phyloP scores from a whole-genome alignment of 768 basidiomycete species.

The Russula brevipes region DNA sequence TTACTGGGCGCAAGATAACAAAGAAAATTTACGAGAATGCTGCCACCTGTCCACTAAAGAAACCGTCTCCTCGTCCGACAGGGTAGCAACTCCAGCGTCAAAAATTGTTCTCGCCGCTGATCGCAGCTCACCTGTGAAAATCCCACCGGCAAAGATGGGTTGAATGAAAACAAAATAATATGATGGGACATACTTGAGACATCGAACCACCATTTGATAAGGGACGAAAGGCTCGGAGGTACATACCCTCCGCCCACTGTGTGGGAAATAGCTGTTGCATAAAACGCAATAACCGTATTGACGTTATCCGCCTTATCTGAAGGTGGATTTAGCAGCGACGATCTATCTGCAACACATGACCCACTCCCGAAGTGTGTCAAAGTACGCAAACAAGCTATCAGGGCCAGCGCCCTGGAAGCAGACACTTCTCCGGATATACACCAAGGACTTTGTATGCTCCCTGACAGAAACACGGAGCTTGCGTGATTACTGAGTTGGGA shows the following conservation, averaged over 20 bases:
- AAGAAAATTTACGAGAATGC: slow-evolving; percentile 46
- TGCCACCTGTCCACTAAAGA: slow-evolving; percentile 58
- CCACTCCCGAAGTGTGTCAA: slow-evolving; percentile 68
- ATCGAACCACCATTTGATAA: slow-evolving; percentile 75
- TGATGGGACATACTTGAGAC: slow-evolving; percentile 49
- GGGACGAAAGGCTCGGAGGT: slow-evolving; percentile 63
- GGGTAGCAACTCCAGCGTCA: slow-evolving; percentile 60
- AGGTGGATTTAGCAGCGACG: not conserved
- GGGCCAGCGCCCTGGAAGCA: slow-evolving; percentile 61
- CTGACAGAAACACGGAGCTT: slow-evolving; percentile 40
- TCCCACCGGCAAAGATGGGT: slow-evolving; percentile 6
- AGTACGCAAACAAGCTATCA: slow-evolving; percentile 61
- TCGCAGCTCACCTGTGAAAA: slow-evolving; percentile 58
- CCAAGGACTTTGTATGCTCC: slow-evolving; percentile 51
- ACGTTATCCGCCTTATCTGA: slow-evolving; percentile 65
- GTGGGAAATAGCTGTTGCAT: slow-evolving; percentile 62
- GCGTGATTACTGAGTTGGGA: slow-evolving; percentile 35
- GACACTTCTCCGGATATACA: slow-evolving; percentile 65
- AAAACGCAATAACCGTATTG: slow-evolving; percentile 74
- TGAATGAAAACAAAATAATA: not conserved
- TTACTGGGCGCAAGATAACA: slow-evolving; percentile 7
- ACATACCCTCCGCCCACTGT: slow-evolving; percentile 57
- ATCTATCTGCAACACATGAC: slow-evolving; percentile 3
- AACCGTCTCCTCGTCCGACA: slow-evolving; percentile 64
- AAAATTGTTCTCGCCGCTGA: slow-evolving; percentile 74